These are phyloP conservation scores for Triticum timopheevii DNA, from an alignment of 176 grass and related monocot genomes.

Conservation along the genomic window DNA sequence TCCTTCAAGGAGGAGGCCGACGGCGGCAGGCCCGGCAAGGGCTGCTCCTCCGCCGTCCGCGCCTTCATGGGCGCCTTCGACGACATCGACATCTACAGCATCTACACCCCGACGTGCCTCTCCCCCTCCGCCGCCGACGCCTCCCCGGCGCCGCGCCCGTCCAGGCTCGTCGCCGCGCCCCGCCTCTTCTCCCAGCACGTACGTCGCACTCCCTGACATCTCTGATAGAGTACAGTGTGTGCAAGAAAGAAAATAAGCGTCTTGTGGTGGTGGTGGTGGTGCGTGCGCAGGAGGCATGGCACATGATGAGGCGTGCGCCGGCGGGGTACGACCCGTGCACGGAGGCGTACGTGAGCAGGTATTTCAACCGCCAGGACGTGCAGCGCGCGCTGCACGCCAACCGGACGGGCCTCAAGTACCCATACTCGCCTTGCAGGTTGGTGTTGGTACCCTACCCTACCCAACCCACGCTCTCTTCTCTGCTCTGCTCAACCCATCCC, in stretches of 20 bases:
- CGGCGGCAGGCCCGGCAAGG: conserved; percentile 60
- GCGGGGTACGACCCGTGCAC: conserved; percentile 97
- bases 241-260: background rate
- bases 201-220: background rate
- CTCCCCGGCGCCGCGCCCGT: background rate
- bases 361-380: conserved; percentile 81
- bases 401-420: conserved; percentile 55
- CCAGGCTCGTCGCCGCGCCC: conserved; percentile 64
- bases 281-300: conserved; percentile 59
- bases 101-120: conserved; percentile 81
- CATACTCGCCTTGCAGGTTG: conserved; percentile 84
- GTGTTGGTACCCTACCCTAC: background rate
- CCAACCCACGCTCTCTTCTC: background rate
- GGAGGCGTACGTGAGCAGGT: conserved; percentile 67
- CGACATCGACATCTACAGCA: conserved; percentile 99
- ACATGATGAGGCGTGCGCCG: conserved; percentile 47
- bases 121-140: background rate
- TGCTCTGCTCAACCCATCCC: too few relatives aligned
- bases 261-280: background rate
- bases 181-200: conserved; percentile 73
- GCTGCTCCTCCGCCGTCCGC: conserved; percentile 67
- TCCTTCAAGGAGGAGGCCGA: conserved; percentile 81
- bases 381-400: conserved; percentile 88
- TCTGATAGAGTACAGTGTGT: background rate
- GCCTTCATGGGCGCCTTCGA: conserved; percentile 76